Percentiles rank a stretch among this genome's conserved stretches.
Evolutionary conservation across 2,329 filamentous ascomycete species (phyloP).

Genomic region (Cercospora nicotianae): DNA sequence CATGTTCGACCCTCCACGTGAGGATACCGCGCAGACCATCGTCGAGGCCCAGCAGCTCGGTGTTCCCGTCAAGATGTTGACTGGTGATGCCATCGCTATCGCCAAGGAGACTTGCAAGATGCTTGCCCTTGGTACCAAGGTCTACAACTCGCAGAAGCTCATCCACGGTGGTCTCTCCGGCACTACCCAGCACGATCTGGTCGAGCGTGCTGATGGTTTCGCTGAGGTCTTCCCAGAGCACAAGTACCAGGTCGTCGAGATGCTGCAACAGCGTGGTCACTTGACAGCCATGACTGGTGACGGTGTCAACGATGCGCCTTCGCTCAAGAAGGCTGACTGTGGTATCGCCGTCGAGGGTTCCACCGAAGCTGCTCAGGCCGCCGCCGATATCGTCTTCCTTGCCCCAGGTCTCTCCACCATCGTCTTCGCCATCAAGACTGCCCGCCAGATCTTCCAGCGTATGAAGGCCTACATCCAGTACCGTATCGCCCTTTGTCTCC

Average conservation of each 20-base stretch:
- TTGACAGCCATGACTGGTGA: slow-evolving; percentile 76
- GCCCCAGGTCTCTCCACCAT: slow-evolving; percentile 71
- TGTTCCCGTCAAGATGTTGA: slow-evolving; percentile 79
- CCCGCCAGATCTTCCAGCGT: slow-evolving; percentile 73
- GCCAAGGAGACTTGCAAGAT: slow-evolving; percentile 82
- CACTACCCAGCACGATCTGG: slow-evolving; percentile 72
- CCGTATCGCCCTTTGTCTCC: slow-evolving; percentile 72
- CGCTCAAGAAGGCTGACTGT: slow-evolving; percentile 72
- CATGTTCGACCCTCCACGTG: slow-evolving; percentile 78
- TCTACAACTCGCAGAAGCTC: slow-evolving; percentile 76
- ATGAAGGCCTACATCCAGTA: slow-evolving; percentile 79
- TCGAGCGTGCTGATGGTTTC: slow-evolving; percentile 72
- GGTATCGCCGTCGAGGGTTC: slow-evolving; percentile 73
- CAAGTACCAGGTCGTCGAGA: slow-evolving; percentile 75
- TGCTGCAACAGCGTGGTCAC: slow-evolving; percentile 71
- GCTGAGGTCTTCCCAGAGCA: slow-evolving; percentile 74
- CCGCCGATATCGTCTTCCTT: slow-evolving; percentile 73
- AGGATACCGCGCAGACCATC: slow-evolving; percentile 76
- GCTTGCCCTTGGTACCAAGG: slow-evolving; percentile 75
- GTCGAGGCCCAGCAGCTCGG: slow-evolving; percentile 73
- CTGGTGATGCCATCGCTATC: slow-evolving; percentile 76
- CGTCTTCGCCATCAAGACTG: slow-evolving; percentile 71
- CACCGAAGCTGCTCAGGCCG: slow-evolving; percentile 70
- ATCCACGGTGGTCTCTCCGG: slow-evolving; percentile 74
- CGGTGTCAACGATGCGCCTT: slow-evolving; percentile 72